These are phyloP conservation scores for Fusarium pseudograminearum DNA, from an alignment of 2,329 filamentous ascomycete genomes.

Conservation along the genomic window DNA sequence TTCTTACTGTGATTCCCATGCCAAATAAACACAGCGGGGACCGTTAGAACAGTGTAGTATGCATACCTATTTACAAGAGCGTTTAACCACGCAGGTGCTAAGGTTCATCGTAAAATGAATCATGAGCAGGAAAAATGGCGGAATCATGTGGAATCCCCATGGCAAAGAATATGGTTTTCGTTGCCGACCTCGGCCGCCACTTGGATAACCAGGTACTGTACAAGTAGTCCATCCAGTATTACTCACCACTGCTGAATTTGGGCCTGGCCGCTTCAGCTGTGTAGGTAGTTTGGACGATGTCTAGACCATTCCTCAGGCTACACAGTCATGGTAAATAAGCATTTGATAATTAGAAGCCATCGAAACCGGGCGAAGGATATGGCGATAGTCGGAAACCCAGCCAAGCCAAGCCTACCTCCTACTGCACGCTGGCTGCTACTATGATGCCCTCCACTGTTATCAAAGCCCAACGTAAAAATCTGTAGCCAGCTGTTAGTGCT, in stretches of 20 bases:
- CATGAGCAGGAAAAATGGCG: slow-evolving; percentile 26
- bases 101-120: background rate
- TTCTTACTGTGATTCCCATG: slow-evolving; percentile 7
- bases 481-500: slow-evolving; percentile 45
- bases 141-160: slow-evolving; percentile 30
- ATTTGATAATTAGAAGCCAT: slow-evolving; percentile 37
- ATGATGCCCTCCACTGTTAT: slow-evolving; percentile 37
- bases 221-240: background rate
- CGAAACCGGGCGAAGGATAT: slow-evolving; percentile 48
- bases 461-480: slow-evolving; percentile 37
- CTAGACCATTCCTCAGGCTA: slow-evolving; percentile 13
- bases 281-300: background rate
- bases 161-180: background rate
- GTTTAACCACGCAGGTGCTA: no score
- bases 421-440: background rate
- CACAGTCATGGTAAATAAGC: slow-evolving; percentile 40
- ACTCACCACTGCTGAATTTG: slow-evolving; percentile 10
- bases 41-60: background rate
- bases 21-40: background rate
- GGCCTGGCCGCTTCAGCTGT: slow-evolving; percentile 10
- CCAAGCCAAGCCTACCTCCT: slow-evolving; percentile 3
- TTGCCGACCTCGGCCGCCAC: slow-evolving; percentile 29
- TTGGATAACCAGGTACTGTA: background rate
- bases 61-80: background rate
- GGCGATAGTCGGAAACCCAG: slow-evolving; percentile 11